A percentile compares a stretch with the other conserved stretches of the same genome.
Conservation (phyloP, 116 monocot genomes). For the Iris pallida region DNA sequence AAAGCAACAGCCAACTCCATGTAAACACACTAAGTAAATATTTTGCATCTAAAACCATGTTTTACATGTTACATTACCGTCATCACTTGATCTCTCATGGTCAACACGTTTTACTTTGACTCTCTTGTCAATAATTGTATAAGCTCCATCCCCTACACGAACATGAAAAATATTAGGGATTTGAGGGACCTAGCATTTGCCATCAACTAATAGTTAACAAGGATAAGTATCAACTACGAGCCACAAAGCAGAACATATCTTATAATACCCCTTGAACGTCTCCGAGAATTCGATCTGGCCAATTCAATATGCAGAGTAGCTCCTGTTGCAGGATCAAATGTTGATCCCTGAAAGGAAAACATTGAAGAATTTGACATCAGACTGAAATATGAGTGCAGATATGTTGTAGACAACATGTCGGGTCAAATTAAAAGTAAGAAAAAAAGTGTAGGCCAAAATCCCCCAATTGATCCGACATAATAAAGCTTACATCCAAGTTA, state of each 20-base stretch:
- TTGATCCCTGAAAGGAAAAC: slow-evolving; percentile 39
- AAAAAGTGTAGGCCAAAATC: too few relatives aligned
- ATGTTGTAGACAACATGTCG: too few relatives aligned
- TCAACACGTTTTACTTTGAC: slow-evolving; percentile 25
- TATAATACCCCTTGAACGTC: slow-evolving; percentile 38
- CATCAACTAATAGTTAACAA: background rate
- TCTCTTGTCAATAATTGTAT: slow-evolving; percentile 60
- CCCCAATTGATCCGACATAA: too few relatives aligned
- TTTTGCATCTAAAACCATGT: background rate
- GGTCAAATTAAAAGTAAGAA: too few relatives aligned
- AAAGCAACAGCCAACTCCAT: background rate
- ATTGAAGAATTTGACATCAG: background rate
- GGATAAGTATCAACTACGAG: background rate
- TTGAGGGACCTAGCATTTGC: background rate
- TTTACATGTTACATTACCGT: slow-evolving; percentile 35
- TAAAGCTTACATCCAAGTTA: too few relatives aligned
- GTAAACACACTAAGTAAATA: background rate
- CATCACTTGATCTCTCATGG: slow-evolving; percentile 20
- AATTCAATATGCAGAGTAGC: slow-evolving; percentile 68
- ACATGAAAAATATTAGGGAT: background rate
- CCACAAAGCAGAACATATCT: background rate
- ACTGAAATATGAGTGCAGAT: too few relatives aligned
- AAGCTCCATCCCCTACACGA: slow-evolving; percentile 41
- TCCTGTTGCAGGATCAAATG: slow-evolving; percentile 71
- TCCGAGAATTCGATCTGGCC: slow-evolving; percentile 85